phyloP scores from a whole-genome alignment of 306 rosid species.

The Cicer judaicum region DNA sequence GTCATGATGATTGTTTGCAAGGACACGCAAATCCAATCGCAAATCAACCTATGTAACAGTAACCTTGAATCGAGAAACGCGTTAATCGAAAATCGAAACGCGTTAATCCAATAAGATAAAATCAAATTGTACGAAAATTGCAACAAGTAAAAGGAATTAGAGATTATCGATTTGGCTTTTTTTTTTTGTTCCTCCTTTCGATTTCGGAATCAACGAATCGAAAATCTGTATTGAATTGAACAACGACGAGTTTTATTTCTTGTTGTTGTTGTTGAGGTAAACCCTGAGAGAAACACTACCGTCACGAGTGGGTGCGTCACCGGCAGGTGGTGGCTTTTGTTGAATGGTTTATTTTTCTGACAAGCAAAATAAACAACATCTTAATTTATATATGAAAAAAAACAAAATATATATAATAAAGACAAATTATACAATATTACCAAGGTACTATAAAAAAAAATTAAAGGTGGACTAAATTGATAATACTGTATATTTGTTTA shows the following conservation, averaged over 20 bases:
- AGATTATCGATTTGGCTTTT: conserved; percentile 17
- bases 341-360: conserved; percentile 13
- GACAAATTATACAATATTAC: too few species aligned
- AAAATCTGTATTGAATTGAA: neutral
- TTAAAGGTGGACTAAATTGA: too few species aligned
- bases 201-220: neutral
- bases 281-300: neutral
- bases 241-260: neutral
- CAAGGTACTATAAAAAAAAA: too few species aligned
- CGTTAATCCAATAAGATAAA: neutral
- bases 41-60: conserved; percentile 32
- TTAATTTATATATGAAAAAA: too few species aligned
- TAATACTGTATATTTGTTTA: too few species aligned
- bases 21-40: conserved; percentile 16
- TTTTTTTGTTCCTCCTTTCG: neutral
- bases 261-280: neutral
- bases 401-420: too few species aligned
- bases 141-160: neutral
- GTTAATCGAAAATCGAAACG: conserved; percentile 17
- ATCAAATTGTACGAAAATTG: conserved; percentile 5
- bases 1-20: conserved; percentile 50
- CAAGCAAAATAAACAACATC: conserved; percentile 31
- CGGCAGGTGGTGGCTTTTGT: conserved; percentile 17
- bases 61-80: conserved; percentile 26
- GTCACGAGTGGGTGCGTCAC: conserved; percentile 43